phyloP scores from a whole-genome alignment of 73 alveolate species.

The Paramecium biaurelia region DNA sequence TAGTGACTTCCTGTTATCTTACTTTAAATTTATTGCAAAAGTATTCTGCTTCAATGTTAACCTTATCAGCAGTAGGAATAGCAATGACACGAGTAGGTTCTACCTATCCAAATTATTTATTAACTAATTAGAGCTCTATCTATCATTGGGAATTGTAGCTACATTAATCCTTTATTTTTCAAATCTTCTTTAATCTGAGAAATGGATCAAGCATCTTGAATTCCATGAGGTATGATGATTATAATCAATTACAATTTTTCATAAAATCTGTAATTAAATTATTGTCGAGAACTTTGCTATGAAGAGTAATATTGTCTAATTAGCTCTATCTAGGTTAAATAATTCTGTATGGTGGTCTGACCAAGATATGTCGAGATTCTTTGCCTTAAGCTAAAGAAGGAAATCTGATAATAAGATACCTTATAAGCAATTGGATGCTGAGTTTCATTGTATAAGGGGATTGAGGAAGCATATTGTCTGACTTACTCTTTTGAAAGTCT shows the following conservation, averaged over 20 bases:
- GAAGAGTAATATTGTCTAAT: background rate
- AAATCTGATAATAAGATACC: background rate
- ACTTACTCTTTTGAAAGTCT: background rate
- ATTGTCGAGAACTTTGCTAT: background rate
- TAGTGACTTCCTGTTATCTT: background rate
- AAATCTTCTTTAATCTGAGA: background rate
- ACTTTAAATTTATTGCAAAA: conserved; percentile 1
- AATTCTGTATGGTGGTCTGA: background rate
- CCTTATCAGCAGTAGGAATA: background rate
- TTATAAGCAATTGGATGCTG: background rate
- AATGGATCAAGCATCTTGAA: background rate
- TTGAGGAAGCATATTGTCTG: background rate
- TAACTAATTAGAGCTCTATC: background rate
- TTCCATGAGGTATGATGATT: background rate
- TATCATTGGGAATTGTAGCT: background rate
- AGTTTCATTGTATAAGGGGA: background rate
- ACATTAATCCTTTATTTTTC: background rate
- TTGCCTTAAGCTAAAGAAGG: background rate
- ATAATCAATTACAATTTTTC: background rate
- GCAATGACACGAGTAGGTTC: background rate
- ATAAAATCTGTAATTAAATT: background rate
- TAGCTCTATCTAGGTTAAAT: background rate
- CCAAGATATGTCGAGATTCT: background rate
- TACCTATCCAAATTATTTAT: background rate
- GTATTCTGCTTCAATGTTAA: background rate